Base-by-base conservation (phyloP, 2,329 filamentous ascomycete species). In the Madurella mycetomatis region DNA sequence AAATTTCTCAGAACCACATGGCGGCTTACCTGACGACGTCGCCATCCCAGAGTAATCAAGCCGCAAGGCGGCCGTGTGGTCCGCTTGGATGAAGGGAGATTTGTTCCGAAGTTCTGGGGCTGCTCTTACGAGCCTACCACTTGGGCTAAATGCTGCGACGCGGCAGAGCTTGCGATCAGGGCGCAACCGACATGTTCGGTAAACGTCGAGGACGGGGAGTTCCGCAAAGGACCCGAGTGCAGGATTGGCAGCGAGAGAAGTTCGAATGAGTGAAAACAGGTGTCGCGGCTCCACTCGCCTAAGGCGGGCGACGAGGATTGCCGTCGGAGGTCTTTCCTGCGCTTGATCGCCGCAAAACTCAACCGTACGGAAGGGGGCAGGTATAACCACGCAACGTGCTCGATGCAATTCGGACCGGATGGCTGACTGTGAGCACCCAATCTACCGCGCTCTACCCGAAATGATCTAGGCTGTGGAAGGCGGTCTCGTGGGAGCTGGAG, bases 161-260 rank as follows among this genome's bases (percentile, higher is more conserved):
- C 45, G 51, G 51, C 56, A 54, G 54, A n/a, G 40, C 44, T 51
- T 47, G 44, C 47, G 46, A 54, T 56, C 53, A 49, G 42, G 48
- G 31, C 44, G 32, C 44, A 52, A 47, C 2, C 31, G 41, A 43
- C 56, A 59, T 59, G 42, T 49, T 54, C 41, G n/a, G 19, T 5
- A 18, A n/a, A 19, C 15, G 47, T 18, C 15, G 12, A 30, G n/a
- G 19, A 17, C 30, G 41, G 19, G 9, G 19, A 31, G 34, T 45
- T 34, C 32, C 16, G 31, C 50, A 11, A n/a, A 44, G 16, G 13
- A 45, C 11, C 41, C 15, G 30, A 40, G 31, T 30, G n/a, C 49
- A 32, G 16, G 54, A 40, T 46, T 15, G 41, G 39, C 54, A 40
- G 25, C 47, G 34, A 39, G 25, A 40, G 16, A 43, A 19, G 18